These are phyloP conservation scores for Cytospora piceicola DNA, from an alignment of 2,329 filamentous ascomycete genomes.

Conservation along the genomic window DNA sequence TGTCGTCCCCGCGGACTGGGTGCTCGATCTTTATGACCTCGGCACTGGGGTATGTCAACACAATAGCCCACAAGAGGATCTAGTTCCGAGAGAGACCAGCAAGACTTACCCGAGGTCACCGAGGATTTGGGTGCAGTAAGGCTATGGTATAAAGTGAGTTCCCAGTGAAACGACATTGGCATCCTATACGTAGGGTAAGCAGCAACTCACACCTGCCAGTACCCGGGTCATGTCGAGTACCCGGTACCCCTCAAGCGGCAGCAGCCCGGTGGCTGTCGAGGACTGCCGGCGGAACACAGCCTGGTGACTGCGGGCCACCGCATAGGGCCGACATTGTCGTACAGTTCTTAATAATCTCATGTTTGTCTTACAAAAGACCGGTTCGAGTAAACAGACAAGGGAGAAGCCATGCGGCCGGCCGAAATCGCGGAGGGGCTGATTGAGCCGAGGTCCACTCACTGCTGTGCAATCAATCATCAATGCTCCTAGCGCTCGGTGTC, in stretches of 20 bases:
- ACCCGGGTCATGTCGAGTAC: constrained; percentile 98
- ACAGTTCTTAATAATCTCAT: constrained; percentile 4
- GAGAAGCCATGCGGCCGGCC: background rate
- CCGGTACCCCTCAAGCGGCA: constrained; percentile 81
- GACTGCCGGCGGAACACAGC: constrained; percentile 3
- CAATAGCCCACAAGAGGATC: constrained; percentile 26
- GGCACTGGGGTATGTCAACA: constrained; percentile 61
- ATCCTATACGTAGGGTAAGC: background rate
- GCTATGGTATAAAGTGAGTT: constrained; percentile 56
- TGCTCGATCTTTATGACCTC: constrained; percentile 98
- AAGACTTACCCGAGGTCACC: constrained; percentile 85
- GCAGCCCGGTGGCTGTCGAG: constrained; percentile 34
- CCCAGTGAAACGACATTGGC: background rate
- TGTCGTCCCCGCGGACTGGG: constrained; percentile 88
- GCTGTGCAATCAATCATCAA: background rate
- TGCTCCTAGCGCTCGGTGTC: constrained; percentile 8
- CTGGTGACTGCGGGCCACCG: background rate
- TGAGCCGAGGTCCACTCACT: constrained; percentile 24
- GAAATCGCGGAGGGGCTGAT: constrained; percentile 9
- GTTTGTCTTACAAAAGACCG: background rate
- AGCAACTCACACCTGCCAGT: constrained; percentile 77
- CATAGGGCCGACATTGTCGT: constrained; percentile 2
- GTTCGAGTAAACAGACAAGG: background rate
- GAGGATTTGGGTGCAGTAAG: constrained; percentile 95
- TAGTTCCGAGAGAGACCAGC: constrained; percentile 24